Conservation (phyloP, 2,329 filamentous ascomycete genomes). For the Phyllosticta ampelicida region DNA sequence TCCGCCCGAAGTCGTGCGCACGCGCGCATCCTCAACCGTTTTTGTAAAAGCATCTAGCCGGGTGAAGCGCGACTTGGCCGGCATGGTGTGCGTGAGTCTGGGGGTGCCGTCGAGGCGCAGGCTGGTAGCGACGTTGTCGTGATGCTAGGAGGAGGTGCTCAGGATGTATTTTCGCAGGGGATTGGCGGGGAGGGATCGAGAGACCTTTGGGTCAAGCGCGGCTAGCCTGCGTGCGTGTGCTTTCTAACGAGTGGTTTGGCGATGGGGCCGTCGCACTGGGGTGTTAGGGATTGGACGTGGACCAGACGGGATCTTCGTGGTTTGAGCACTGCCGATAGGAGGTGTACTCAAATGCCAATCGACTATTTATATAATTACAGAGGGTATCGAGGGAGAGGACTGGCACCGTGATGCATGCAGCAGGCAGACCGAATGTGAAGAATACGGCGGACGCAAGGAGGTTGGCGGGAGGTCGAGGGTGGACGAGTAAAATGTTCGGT, state of each 20-base stretch:
- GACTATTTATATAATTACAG: background rate
- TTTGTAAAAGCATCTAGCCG: constrained; percentile 98
- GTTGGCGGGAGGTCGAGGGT: background rate
- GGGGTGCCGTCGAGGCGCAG: background rate
- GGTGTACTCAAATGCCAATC: background rate
- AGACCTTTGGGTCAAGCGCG: background rate
- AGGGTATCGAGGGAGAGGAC: background rate
- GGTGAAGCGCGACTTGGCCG: constrained; percentile 85
- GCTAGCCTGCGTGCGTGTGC: background rate
- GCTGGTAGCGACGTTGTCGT: background rate
- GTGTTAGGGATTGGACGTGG: background rate
- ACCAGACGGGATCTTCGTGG: background rate
- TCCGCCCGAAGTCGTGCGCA: constrained; percentile 90
- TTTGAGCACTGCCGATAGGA: background rate
- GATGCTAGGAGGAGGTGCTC: background rate
- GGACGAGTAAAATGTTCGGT: background rate
- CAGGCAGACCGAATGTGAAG: background rate
- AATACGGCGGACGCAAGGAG: background rate
- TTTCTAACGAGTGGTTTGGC: background rate
- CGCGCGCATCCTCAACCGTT: constrained; percentile 93
- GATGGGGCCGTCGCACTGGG: background rate
- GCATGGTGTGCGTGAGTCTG: constrained; percentile 47
- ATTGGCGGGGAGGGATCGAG: background rate
- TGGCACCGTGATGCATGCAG: background rate
- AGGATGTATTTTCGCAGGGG: background rate